Evolutionary conservation across 2,329 filamentous ascomycete species (phyloP).

Genomic region (Gnomoniopsis smithogilvyi): DNA sequence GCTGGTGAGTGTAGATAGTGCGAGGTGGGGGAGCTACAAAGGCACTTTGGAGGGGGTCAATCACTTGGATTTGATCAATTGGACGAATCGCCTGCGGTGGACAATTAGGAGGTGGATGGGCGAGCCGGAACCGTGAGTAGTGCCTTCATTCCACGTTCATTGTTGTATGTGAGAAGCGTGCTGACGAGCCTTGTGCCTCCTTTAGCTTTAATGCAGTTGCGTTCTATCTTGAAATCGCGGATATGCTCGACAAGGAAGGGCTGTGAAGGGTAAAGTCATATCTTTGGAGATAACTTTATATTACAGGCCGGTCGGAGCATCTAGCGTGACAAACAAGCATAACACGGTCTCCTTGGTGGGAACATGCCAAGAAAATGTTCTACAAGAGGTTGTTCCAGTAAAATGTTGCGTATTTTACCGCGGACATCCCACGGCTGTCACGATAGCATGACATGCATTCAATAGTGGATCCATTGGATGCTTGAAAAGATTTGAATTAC

Average conservation of each 20-base stretch:
- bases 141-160: not conserved
- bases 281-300: too few species aligned
- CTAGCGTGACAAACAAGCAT: too few species aligned
- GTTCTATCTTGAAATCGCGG: constrained; percentile 63
- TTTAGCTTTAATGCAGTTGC: constrained; percentile 63
- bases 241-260: constrained; percentile 70
- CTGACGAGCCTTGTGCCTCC: not conserved
- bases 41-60: constrained; percentile 60
- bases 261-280: constrained; percentile 24
- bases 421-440: too few species aligned
- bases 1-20: constrained; percentile 63
- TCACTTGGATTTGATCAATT: constrained; percentile 66
- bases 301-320: too few species aligned
- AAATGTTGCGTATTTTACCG: too few species aligned
- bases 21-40: constrained; percentile 61
- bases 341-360: too few species aligned
- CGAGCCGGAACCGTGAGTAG: constrained; percentile 47
- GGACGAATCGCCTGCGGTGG: constrained; percentile 60
- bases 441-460: too few species aligned
- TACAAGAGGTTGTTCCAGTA: too few species aligned
- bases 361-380: too few species aligned
- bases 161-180: not conserved
- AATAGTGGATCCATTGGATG: too few species aligned
- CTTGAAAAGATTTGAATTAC: too few species aligned
- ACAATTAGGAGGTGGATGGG: constrained; percentile 52